Conservation (phyloP, 2,329 filamentous ascomycete species). For the Aspergillus sp. region DNA sequence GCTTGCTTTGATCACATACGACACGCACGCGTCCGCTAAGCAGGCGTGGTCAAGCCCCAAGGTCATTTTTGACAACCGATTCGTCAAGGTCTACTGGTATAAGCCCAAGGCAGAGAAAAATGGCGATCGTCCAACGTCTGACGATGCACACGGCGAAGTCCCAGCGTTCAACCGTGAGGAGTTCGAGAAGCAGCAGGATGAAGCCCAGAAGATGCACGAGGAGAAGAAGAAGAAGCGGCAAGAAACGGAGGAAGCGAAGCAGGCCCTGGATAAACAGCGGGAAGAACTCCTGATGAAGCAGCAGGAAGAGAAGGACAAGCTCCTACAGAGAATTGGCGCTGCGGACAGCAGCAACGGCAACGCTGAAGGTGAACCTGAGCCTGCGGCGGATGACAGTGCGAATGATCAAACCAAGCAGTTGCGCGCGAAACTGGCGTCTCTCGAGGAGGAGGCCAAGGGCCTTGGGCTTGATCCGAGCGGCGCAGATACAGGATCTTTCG, state of each 20-base stretch:
- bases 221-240: slow-evolving; percentile 44
- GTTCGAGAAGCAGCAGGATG: slow-evolving; percentile 46
- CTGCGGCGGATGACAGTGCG: slow-evolving; percentile 24
- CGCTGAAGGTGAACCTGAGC: slow-evolving; percentile 14
- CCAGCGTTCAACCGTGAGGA: slow-evolving; percentile 45
- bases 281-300: slow-evolving; percentile 44
- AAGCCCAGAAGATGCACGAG: slow-evolving; percentile 48
- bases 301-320: slow-evolving; percentile 44
- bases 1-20: slow-evolving; percentile 48
- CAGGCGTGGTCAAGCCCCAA: slow-evolving; percentile 52
- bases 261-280: slow-evolving; percentile 45
- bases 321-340: slow-evolving; percentile 41
- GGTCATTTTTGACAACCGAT: slow-evolving; percentile 54
- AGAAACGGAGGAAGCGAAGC: slow-evolving; percentile 42
- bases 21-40: slow-evolving; percentile 42
- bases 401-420: slow-evolving; percentile 44
- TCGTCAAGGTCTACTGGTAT: slow-evolving; percentile 57
- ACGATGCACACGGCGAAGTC: no score
- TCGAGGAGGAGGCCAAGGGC: slow-evolving; percentile 47
- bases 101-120: slow-evolving; percentile 34
- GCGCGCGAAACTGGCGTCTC: slow-evolving; percentile 44
- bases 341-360: slow-evolving; percentile 24
- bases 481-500: slow-evolving; percentile 20
- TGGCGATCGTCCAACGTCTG: slow-evolving; percentile 13
- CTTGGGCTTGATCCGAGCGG: slow-evolving; percentile 42